Evolutionary conservation across 192 early-diverging fungal genomes (phyloP).

Genomic region (Geosiphon pyriformis): DNA sequence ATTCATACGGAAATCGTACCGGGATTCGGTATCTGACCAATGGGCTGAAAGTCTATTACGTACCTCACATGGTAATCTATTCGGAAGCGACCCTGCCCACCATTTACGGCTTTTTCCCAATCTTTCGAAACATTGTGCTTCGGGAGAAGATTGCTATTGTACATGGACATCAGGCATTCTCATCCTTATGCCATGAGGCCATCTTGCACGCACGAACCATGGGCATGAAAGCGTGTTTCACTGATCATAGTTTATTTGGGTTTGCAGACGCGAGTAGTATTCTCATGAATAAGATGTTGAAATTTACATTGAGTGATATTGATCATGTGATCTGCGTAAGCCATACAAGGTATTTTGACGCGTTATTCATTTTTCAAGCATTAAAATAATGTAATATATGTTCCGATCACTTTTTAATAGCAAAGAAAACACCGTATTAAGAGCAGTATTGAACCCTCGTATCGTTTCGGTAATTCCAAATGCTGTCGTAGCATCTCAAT

Average conservation of each 20-base stretch:
- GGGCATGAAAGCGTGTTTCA: slow-evolving; percentile 90
- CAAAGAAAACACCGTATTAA: slow-evolving; percentile 97
- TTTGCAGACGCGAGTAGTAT: slow-evolving; percentile 92
- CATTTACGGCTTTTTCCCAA: slow-evolving; percentile 83
- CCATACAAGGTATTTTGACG: slow-evolving; percentile 69
- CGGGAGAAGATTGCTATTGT: slow-evolving; percentile 91
- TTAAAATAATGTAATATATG: not conserved
- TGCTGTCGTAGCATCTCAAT: slow-evolving; percentile 91
- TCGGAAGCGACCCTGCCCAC: slow-evolving; percentile 89
- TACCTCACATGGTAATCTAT: slow-evolving; percentile 78
- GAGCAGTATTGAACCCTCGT: slow-evolving; percentile 83
- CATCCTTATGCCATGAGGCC: slow-evolving; percentile 89
- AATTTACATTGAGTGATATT: slow-evolving; percentile 95
- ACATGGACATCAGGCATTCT: slow-evolving; percentile 96
- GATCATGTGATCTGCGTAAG: slow-evolving; percentile 98
- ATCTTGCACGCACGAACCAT: slow-evolving; percentile 94
- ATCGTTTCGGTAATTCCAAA: slow-evolving; percentile 96
- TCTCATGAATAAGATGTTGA: slow-evolving; percentile 93
- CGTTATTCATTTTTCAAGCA: slow-evolving; percentile 8
- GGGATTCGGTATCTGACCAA: slow-evolving; percentile 89
- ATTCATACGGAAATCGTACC: slow-evolving; percentile 72
- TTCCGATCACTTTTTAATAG: slow-evolving; percentile 35
- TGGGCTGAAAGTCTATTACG: slow-evolving; percentile 94
- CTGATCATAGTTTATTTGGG: slow-evolving; percentile 96
- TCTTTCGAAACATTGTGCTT: slow-evolving; percentile 87